phyloP scores from a whole-genome alignment of 495 filamentous ascomycete species.

The Xylaria longipes region DNA sequence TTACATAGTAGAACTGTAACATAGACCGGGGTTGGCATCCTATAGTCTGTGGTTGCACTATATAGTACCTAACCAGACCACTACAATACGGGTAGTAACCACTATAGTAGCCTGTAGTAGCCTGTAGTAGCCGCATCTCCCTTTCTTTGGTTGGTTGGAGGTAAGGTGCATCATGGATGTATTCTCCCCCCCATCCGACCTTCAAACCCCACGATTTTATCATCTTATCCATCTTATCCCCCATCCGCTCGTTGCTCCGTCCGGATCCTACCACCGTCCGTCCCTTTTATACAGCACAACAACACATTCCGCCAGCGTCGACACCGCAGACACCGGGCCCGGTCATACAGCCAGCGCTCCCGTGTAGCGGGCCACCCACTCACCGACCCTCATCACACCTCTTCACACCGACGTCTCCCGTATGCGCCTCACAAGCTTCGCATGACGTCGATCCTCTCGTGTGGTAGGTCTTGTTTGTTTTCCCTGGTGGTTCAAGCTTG shows the following conservation, averaged over 20 bases:
- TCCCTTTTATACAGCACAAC: background rate
- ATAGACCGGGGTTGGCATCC: too few species aligned
- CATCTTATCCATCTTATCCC: constrained; percentile 17
- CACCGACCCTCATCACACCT: background rate
- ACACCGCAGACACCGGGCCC: background rate
- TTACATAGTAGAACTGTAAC: too few species aligned
- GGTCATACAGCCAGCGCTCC: background rate
- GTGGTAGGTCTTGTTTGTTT: constrained; percentile 7
- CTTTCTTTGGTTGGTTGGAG: background rate
- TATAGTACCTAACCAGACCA: too few species aligned
- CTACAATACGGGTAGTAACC: too few species aligned
- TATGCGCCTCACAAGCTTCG: constrained; percentile 1
- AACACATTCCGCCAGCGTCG: background rate
- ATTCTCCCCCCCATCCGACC: background rate
- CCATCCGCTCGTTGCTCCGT: background rate
- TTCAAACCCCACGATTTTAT: constrained; percentile 9
- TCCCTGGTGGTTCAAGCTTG: background rate
- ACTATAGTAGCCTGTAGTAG: too few species aligned
- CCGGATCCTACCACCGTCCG: background rate
- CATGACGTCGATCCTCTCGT: constrained; percentile 23
- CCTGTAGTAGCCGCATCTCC: too few species aligned
- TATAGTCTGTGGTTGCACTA: too few species aligned
- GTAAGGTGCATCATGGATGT: background rate
- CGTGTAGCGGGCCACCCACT: background rate
- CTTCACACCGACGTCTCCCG: background rate